phyloP scores from a whole-genome alignment of 495 filamentous ascomycete genomes.

The Neurospora sublineolata region DNA sequence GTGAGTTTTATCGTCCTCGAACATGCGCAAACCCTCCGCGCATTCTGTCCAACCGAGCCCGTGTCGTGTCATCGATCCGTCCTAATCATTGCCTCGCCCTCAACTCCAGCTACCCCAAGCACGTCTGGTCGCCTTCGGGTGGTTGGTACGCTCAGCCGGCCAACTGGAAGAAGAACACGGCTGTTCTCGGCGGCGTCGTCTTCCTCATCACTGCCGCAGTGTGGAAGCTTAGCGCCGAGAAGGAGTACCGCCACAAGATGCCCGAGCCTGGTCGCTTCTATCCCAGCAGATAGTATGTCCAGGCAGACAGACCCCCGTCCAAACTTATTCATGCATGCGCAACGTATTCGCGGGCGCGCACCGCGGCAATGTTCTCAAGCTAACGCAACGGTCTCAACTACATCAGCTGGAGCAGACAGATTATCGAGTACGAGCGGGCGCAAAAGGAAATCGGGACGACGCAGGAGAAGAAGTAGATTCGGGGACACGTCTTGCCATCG shows the following conservation, averaged over 20 bases:
- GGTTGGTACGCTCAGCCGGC: conserved; percentile 91
- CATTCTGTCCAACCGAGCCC: neutral
- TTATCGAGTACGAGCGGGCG: conserved; percentile 72
- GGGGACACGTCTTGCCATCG: neutral
- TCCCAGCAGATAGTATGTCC: conserved; percentile 86
- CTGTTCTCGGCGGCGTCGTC: conserved; percentile 62
- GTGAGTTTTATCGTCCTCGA: conserved; percentile 43
- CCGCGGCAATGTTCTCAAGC: neutral
- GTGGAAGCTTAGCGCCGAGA: conserved; percentile 74
- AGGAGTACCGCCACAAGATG: conserved; percentile 69
- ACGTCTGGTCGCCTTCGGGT: conserved; percentile 97
- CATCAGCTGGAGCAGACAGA: conserved; percentile 79
- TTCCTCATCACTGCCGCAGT: conserved; percentile 60
- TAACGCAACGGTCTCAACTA: neutral
- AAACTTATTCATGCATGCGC: neutral
- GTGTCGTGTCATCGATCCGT: neutral
- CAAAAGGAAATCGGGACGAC: conserved; percentile 38
- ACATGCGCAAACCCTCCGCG: conserved; percentile 5
- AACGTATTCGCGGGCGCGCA: neutral
- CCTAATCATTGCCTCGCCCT: conserved; percentile 4
- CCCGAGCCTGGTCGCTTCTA: conserved; percentile 81
- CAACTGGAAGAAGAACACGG: conserved; percentile 94
- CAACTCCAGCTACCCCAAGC: conserved; percentile 75
- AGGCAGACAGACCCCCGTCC: neutral
- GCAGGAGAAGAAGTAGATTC: conserved; percentile 7